Base-by-base conservation (phyloP, 176 grass and related monocot species). In the Oryza rufipogon region DNA sequence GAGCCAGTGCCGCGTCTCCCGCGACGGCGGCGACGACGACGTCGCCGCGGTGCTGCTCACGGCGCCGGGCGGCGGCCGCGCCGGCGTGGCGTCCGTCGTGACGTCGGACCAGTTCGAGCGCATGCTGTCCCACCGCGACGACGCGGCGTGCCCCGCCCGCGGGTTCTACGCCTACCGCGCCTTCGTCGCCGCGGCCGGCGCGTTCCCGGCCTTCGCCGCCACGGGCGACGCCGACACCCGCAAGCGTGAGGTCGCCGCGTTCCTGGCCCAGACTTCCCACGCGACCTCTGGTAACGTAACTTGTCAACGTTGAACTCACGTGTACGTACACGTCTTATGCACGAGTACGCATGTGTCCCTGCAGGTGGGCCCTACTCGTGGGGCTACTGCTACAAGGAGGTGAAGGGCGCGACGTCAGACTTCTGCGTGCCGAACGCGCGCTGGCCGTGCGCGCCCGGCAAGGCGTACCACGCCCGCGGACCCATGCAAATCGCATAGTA, bases 71-170 rank as follows among this genome's bases (percentile, higher is more conserved):
- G 11, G 45, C 14, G 20, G 48, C 8, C 52, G 49, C 60, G 61
- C 41, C 2, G 84, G 73, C 17, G 79, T 86, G 4, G 60, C 64
- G 22, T 89, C 87, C 9, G 49, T 89, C 39, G 32, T 89, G 38
- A 84, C 73, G 46, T 36, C 32, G 20, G 28, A 81, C 49, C 23
- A 48, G 11, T 89, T 89, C 77, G 81, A 89, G 6, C 51, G 79
- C 66, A 79, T 89, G 73, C 74, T 89, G 19, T 45, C 78, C 71
- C 80, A 88, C 66, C 68, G 81, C 45, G 83, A 88, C 74, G 86
- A 84, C 15, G 38, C 34, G 0, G 19, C 49, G 44, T 88, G 80
- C 25, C 86, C 49, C 5, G 80, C 74, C 25, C 63, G 71, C 5
- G 73, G 75, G 22, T 89, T 89, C 52, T 89, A 89, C 75, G 84